Base-by-base conservation (phyloP, 306 rosid genomes). In the Carpinus viminea region DNA sequence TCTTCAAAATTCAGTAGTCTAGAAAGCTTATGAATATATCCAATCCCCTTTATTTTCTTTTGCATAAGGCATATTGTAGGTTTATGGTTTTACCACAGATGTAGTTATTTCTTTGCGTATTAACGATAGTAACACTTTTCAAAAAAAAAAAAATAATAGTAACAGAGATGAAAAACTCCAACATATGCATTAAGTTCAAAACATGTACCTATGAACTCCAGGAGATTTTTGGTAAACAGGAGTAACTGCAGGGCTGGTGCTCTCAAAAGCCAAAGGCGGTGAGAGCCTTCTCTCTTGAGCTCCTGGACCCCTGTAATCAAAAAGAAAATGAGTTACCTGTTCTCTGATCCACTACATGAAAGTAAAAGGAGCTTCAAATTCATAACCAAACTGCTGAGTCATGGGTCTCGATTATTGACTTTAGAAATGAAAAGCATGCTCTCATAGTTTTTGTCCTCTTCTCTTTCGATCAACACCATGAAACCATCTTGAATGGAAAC, bases 261-360 rank as follows among this genome's bases (percentile, higher is more conserved):
- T 70, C 66, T 53, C 71, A 47, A 61, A 74, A 70, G 47, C 52
- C 76, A 66, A 38, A 20, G 31, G 71, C 0, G 73, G 68, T 15
- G 80, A 69, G 16, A 8, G 82, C 28, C 48, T 62, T 36, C 66
- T 51, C 68, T 74, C 70, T 69, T 41, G n/a, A 57, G 52, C 52
- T 68, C 65, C 82, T 16, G 66, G 74, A 38, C 76, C 77, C 53
- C 88, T 81, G 72, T 31, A 31, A 17, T 74, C 34, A 18, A 50
- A 72, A 76, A 9, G 41, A 76, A 50, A 45, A n/a, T 7, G 52
- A 11, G 15, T 48, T 48, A 48, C 11, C 15, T 21, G 2, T 57
- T 59, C 13, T 59, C 13, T 48, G 52, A 12, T 9, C 18, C n/a
- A 26, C 26, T 59, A 26, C 65, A 59, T 4, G 8, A 10, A 0